A percentile compares a stretch with the other conserved stretches of the same genome.
Evolutionary conservation across 805 yeast genomes (phyloP).

Genomic region (Saturnispora galanensis): DNA sequence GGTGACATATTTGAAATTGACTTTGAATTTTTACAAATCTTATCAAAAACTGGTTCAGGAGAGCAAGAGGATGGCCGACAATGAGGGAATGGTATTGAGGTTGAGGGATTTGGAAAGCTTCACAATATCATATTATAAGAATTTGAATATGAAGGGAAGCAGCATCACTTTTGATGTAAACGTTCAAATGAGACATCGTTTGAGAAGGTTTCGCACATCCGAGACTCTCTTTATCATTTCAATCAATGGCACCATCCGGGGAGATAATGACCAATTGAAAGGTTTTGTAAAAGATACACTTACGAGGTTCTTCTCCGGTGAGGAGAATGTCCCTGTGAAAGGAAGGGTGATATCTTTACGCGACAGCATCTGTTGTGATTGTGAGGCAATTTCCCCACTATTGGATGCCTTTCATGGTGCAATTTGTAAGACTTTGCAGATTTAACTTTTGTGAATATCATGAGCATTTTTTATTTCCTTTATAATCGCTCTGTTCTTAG

Average conservation of each 20-base stretch:
- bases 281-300: slow-evolving; percentile 2
- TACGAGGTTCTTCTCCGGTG: slow-evolving; percentile 16
- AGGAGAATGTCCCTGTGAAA: slow-evolving; percentile 5
- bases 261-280: neutral
- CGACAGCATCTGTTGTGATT: slow-evolving; percentile 22
- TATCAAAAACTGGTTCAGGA: slow-evolving; percentile 12
- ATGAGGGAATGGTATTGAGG: slow-evolving; percentile 14
- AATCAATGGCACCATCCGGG: neutral
- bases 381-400: slow-evolving; percentile 10
- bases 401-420: slow-evolving; percentile 7
- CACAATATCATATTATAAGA: slow-evolving; percentile 19
- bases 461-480: slow-evolving; percentile 3
- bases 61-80: slow-evolving; percentile 4
- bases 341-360: slow-evolving; percentile 18
- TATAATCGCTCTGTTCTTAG: neutral
- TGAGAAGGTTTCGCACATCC: slow-evolving; percentile 5
- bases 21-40: slow-evolving; percentile 22
- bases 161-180: slow-evolving; percentile 11
- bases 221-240: neutral
- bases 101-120: slow-evolving; percentile 18
- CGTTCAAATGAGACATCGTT: slow-evolving; percentile 19
- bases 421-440: neutral
- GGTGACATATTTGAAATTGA: slow-evolving; percentile 22
- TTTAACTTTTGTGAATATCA: neutral
- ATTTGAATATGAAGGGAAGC: neutral